Conservation (phyloP, 306 rosid genomes). For the Senna tora region DNA sequence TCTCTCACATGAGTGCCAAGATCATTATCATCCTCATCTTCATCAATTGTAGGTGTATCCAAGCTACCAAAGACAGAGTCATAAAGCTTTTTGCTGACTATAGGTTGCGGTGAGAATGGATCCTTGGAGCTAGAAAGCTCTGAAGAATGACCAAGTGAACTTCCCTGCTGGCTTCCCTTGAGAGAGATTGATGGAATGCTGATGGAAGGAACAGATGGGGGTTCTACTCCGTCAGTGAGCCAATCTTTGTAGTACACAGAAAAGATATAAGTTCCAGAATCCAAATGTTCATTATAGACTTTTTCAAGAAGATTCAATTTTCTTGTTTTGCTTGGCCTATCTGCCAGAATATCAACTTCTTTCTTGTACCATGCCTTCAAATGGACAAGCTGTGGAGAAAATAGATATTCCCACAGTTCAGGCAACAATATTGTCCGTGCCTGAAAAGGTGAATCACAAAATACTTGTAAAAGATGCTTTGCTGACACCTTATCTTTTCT, state of each 20-base stretch:
- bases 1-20: slow-evolving; percentile 38
- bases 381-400: slow-evolving; percentile 70
- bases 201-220: slow-evolving; percentile 68
- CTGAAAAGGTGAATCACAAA: slow-evolving; percentile 67
- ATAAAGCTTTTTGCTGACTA: slow-evolving; percentile 75
- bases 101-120: slow-evolving; percentile 63
- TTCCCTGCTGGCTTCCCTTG: slow-evolving; percentile 42
- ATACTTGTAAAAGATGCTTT: slow-evolving; percentile 82
- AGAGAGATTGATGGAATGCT: slow-evolving; percentile 53
- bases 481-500: slow-evolving; percentile 67
- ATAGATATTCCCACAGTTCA: slow-evolving; percentile 74
- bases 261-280: slow-evolving; percentile 65
- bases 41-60: slow-evolving; percentile 43
- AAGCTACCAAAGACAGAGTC: slow-evolving; percentile 58
- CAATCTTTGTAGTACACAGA: slow-evolving; percentile 83
- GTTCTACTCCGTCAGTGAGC: slow-evolving; percentile 75
- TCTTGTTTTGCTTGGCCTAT: slow-evolving; percentile 49
- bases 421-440: slow-evolving; percentile 69
- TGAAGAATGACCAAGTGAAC: slow-evolving; percentile 50
- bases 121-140: slow-evolving; percentile 53
- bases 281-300: slow-evolving; percentile 65
- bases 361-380: slow-evolving; percentile 64
- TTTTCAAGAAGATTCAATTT: slow-evolving; percentile 57
- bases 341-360: slow-evolving; percentile 56
- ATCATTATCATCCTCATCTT: slow-evolving; percentile 44